These are phyloP conservation scores for Tuber magnatum DNA, from an alignment of 495 filamentous ascomycete species.

Conservation along the genomic window DNA sequence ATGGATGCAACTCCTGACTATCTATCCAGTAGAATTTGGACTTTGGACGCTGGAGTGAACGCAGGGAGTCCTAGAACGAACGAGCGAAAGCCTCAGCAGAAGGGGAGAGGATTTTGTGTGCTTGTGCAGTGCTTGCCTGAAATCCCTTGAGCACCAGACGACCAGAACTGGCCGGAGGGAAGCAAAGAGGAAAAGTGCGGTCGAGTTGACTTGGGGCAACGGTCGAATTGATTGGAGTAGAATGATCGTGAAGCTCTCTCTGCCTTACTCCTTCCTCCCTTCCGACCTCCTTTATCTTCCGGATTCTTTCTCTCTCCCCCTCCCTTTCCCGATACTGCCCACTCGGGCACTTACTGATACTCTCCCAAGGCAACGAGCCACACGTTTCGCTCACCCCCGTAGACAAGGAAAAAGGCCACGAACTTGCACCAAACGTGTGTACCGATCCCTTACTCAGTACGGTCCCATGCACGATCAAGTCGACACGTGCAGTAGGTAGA, in stretches of 20 bases:
- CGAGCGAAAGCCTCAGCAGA: not conserved
- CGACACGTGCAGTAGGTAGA: not conserved
- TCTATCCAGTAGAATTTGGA: not conserved
- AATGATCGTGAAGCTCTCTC: not conserved
- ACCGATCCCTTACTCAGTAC: not conserved
- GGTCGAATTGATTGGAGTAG: not conserved
- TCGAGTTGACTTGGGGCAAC: not conserved
- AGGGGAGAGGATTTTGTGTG: not conserved
- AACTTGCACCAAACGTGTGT: not conserved
- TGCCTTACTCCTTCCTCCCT: not conserved
- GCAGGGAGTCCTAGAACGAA: not conserved
- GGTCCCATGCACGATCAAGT: not conserved
- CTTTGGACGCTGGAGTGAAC: not conserved
- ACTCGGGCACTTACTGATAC: not conserved
- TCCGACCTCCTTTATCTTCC: not conserved
- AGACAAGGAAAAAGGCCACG: not conserved
- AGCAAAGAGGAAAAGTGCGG: not conserved
- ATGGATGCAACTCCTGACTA: not conserved
- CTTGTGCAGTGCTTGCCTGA: conserved; percentile 1
- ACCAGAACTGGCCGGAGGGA: not conserved
- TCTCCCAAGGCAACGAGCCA: not conserved
- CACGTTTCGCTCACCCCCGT: not conserved
- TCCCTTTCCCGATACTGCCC: not conserved
- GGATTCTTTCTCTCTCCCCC: not conserved
- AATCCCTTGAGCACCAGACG: not conserved